Evolutionary conservation across 306 rosid species (phyloP).

Genomic region (Oemleria cerasiformis): DNA sequence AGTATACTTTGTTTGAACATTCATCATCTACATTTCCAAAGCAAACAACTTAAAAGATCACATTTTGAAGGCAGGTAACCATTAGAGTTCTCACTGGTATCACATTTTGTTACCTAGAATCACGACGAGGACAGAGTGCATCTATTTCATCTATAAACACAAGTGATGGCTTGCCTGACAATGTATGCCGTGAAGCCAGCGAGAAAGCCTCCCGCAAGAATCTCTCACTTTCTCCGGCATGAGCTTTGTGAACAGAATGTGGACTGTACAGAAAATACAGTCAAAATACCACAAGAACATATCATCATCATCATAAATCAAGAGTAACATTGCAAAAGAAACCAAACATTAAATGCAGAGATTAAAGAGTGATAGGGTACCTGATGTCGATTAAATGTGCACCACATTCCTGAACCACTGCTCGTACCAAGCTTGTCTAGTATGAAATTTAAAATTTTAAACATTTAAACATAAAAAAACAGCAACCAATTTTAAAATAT

Average conservation of each 20-base stretch:
- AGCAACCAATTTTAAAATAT: background rate
- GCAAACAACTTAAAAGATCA: background rate
- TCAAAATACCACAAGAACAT: slow-evolving; percentile 10
- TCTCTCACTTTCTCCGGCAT: slow-evolving; percentile 83
- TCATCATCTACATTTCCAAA: no score
- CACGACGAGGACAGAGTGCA: slow-evolving; percentile 81
- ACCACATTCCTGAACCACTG: slow-evolving; percentile 74
- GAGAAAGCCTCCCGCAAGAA: slow-evolving; percentile 74
- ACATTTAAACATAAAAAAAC: background rate
- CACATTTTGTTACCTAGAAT: slow-evolving; percentile 52
- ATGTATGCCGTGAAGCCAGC: slow-evolving; percentile 59
- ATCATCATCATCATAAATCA: background rate
- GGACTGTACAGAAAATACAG: slow-evolving; percentile 52
- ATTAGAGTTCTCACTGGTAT: background rate
- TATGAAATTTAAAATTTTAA: slow-evolving; percentile 1
- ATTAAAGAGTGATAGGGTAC: slow-evolving; percentile 30
- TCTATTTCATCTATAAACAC: slow-evolving; percentile 89
- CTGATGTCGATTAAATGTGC: slow-evolving; percentile 73
- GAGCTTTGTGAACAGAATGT: slow-evolving; percentile 63
- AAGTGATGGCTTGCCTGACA: slow-evolving; percentile 61
- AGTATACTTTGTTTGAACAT: background rate
- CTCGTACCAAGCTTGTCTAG: slow-evolving; percentile 90
- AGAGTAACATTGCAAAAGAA: background rate
- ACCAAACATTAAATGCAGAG: background rate
- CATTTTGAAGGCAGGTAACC: background rate